Conservation (phyloP, 768 basidiomycete species). For the Boletus reticuloceps region DNA sequence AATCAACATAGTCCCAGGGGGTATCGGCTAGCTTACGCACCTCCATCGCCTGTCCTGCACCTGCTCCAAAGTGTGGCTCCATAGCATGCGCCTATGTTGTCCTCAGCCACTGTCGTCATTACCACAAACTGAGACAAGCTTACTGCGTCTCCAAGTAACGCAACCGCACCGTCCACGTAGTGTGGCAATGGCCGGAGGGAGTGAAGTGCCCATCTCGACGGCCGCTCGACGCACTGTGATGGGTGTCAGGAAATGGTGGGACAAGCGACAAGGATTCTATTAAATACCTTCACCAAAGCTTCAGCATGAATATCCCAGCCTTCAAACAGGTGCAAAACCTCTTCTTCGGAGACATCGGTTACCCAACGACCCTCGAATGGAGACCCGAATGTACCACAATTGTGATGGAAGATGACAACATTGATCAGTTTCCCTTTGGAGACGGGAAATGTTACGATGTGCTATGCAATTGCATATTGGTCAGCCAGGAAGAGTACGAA, state of each 20-base stretch:
- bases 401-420: constrained; percentile 30
- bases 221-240: constrained; percentile 34
- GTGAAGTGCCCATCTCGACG: constrained; percentile 45
- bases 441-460: constrained; percentile 40
- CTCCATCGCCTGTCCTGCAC: constrained; percentile 51
- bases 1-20: background rate
- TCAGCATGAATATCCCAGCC: constrained; percentile 21
- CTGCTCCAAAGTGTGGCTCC: constrained; percentile 45
- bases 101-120: background rate
- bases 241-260: background rate
- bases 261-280: background rate
- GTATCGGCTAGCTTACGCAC: constrained; percentile 21
- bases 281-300: constrained; percentile 13
- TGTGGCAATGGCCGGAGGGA: constrained; percentile 28
- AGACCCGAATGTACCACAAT: constrained; percentile 29
- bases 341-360: constrained; percentile 28
- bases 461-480: constrained; percentile 23
- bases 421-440: constrained; percentile 37
- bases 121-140: background rate
- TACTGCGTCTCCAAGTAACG: constrained; percentile 49
- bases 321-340: constrained; percentile 29
- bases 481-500: background rate
- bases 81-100: constrained; percentile 43
- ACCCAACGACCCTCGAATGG: constrained; percentile 31
- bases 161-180: constrained; percentile 26